Base-by-base conservation (phyloP, 768 basidiomycete species). In the Suillus fuscotomentosus region DNA sequence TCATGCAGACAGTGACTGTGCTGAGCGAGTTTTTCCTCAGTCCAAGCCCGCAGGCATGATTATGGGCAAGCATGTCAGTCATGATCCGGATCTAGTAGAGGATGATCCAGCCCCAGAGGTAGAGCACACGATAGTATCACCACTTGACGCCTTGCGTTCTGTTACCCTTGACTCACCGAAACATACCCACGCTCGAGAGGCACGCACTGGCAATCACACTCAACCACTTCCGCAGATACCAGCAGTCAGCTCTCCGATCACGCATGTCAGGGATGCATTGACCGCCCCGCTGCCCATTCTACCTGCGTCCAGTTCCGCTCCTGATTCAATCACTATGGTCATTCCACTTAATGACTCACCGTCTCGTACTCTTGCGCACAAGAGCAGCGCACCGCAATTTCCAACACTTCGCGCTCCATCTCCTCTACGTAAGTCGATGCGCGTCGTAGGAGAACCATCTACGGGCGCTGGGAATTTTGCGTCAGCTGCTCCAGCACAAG, bases 361-460 rank as follows among this genome's bases (percentile, higher is more conserved):
- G 4, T 68, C 75, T 14, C 69, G 45, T 14, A 64, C 61, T 38
- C 61, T 75, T 38, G 67, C 70, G 51, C 78, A 80, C 31, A 88
- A 84, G 65, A 71, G 74, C 55, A 78, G 76, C 64, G 63, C 78
- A 9, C 62, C 82, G 0, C 79, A 80, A 47, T 88, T 91, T 68
- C 87, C 89, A 2, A 77, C 79, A n/a, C 80, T 92, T 38, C 89
- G 90, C 27, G 87, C 85, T 5, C 89, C 90, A 2, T 82, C 87
- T 60, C 86, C 89, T 5, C 76, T 91, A 59, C 86, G 87, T 31
- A 92, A 91, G 76, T 90, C 89, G 0, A 82, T 85, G 65, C 84
- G 85, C 31, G 69, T 79, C 14, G 69, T 78, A 41, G 80, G 80
- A 22, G 89, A 88, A 22, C 72, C 81, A 48, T 79, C 79, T 1